Evolutionary conservation across 176 grass and related monocot genomes (phyloP).

Genomic region (Bromus sterilis): DNA sequence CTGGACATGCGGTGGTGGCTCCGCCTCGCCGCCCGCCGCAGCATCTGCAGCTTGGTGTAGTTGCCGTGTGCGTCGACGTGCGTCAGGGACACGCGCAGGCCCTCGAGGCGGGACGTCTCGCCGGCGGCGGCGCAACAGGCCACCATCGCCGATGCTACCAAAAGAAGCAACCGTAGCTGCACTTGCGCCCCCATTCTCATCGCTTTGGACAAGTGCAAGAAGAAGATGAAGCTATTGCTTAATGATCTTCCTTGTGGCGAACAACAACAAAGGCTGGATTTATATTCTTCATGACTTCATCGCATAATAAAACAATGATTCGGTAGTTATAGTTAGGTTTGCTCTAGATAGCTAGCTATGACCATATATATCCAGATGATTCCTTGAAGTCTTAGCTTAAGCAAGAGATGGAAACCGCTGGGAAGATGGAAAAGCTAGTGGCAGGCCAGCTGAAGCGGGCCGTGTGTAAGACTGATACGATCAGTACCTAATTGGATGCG

Average conservation of each 20-base stretch:
- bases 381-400: not conserved
- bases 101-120: not conserved
- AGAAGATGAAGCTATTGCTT: not conserved
- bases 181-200: not conserved
- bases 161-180: constrained; percentile 15
- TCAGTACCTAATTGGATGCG: constrained; percentile 13
- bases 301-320: not conserved
- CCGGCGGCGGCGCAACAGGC: not conserved
- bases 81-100: constrained; percentile 54
- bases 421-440: not conserved
- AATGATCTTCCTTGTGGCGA: not conserved
- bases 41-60: constrained; percentile 55
- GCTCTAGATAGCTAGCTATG: not conserved
- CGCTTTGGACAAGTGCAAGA: not conserved
- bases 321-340: constrained; percentile 54
- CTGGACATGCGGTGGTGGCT: constrained; percentile 60
- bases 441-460: not conserved
- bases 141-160: not conserved
- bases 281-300: constrained; percentile 17
- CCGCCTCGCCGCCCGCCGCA: constrained; percentile 52
- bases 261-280: not conserved
- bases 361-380: not conserved
- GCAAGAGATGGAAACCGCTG: not conserved
- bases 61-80: constrained; percentile 65
- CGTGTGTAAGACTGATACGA: constrained; percentile 12